Evolutionary conservation across 164 flowering plant species (phyloP), one percentile per base, ranked within the genome.

Genomic region (Akebia trifoliata): DNA sequence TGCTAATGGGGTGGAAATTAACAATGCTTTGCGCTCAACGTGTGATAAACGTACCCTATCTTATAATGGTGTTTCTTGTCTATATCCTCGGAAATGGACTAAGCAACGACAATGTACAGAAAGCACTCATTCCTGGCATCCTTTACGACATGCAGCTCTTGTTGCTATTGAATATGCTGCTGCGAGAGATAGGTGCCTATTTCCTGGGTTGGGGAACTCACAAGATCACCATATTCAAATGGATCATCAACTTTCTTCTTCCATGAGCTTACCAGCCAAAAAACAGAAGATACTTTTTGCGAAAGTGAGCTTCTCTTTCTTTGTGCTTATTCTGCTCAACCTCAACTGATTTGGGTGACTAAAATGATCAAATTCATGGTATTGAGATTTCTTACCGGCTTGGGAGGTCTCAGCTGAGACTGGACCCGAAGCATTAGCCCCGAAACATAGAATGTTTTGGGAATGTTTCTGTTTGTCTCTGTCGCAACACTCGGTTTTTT

Each of bases 101-200:
- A 60, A 71, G 60, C 66, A 68, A 21, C 67, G 36, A 34, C 18
- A 17, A 28, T 11, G 46, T 43, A 21, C 52, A n/a, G 48, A 54
- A 20, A 62, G 53, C 34, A 63, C 74, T 52, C 60, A 57, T 73
- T 59, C 45, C 54, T 86, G 87, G 90, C 87, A 92, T 65, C 98
- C 98, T 56, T 70, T 92, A 61, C 54, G 77, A 37, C 98, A 89
- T 78, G 95, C 97, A 60, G 90, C 91, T 40, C 61, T 89, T 56
- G 86, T 80, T 60, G 97, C 97, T 28, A 82, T 92, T 66, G 91
- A 87, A 62, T 38, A 67, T 69, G 86, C 98, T 74, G 82, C 98
- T 75, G 78, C 87, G n/a, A 78, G 90, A 68, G 98, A 92, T 65
- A 76, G 77, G 44, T 60, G 6, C 34, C 76, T 85, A 45, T 89